Evolutionary conservation across 495 filamentous ascomycete genomes (phyloP).

Genomic region (Tuber microsphaerosporum): DNA sequence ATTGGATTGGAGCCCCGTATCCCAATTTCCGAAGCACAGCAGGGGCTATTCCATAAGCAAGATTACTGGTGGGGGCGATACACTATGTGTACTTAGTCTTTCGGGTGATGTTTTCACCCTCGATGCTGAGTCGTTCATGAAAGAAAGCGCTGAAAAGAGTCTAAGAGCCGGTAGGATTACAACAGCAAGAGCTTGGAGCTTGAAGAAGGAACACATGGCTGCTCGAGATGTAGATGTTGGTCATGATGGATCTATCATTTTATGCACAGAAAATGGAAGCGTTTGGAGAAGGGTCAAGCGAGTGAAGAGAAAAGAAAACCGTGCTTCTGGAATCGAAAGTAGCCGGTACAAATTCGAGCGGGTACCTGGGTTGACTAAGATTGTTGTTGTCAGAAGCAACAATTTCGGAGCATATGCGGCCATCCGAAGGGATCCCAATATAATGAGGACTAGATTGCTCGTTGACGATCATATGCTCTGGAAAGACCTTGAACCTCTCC

Average conservation of each 20-base stretch:
- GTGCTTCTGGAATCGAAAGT: constrained; percentile 46
- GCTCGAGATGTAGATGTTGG: constrained; percentile 80
- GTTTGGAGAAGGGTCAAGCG: constrained; percentile 84
- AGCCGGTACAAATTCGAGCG: constrained; percentile 84
- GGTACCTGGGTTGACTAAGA: constrained; percentile 75
- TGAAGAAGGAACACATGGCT: constrained; percentile 73
- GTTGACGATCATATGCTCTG: constrained; percentile 60
- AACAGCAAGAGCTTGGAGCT: constrained; percentile 66
- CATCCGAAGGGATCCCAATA: constrained; percentile 73
- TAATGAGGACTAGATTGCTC: constrained; percentile 65
- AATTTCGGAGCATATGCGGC: constrained; percentile 83
- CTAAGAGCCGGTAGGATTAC: constrained; percentile 66
- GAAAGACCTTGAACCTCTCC: constrained; percentile 64
- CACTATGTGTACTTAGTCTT: constrained; percentile 75
- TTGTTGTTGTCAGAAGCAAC: constrained; percentile 75
- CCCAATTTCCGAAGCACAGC: not conserved
- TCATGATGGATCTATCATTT: constrained; percentile 89
- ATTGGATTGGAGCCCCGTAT: constrained; percentile 47
- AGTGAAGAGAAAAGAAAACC: constrained; percentile 62
- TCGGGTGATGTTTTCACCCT: constrained; percentile 82
- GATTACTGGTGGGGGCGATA: constrained; percentile 76
- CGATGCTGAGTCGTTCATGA: constrained; percentile 49
- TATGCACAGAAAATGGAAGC: constrained; percentile 83
- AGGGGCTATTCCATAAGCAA: constrained; percentile 43
- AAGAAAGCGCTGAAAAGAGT: constrained; percentile 52